These are phyloP conservation scores for Fusarium oxysporum DNA, from an alignment of 2,329 filamentous ascomycete genomes.

Conservation along the genomic window DNA sequence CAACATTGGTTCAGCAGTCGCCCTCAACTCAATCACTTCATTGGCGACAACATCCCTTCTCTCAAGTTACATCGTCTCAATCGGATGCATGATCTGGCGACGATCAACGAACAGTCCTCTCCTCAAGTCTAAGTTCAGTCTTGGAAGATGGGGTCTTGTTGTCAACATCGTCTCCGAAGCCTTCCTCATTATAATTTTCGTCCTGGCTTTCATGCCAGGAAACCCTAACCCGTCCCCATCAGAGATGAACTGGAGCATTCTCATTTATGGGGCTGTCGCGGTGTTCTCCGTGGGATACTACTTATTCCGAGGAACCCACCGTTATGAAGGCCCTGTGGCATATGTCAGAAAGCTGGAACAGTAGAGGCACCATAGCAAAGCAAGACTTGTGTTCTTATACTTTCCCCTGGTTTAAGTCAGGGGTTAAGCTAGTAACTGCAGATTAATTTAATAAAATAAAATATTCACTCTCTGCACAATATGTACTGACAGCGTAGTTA, in stretches of 20 bases:
- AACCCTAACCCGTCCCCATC: slow-evolving; percentile 27
- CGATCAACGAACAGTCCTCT: slow-evolving; percentile 27
- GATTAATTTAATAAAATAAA: neutral
- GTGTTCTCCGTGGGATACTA: slow-evolving; percentile 32
- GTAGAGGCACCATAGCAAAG: neutral
- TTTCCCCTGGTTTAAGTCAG: neutral
- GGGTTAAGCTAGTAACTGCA: accelerated
- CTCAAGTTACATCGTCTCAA: slow-evolving; percentile 40
- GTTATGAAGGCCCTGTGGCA: slow-evolving; percentile 34
- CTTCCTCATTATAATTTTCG: slow-evolving; percentile 33
- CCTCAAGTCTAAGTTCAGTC: slow-evolving; percentile 28
- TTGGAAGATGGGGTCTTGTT: slow-evolving; percentile 32
- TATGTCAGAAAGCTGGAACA: slow-evolving; percentile 33
- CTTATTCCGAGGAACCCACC: slow-evolving; percentile 24
- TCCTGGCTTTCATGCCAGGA: slow-evolving; percentile 39
- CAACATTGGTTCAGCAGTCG: slow-evolving; percentile 40
- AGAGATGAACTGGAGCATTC: slow-evolving; percentile 41
- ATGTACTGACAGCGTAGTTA: too few species aligned
- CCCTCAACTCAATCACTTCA: slow-evolving; percentile 34
- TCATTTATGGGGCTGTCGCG: slow-evolving; percentile 23
- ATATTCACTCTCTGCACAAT: neutral
- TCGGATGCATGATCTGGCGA: slow-evolving; percentile 41
- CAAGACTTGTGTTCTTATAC: accelerated
- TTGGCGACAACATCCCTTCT: slow-evolving; percentile 32
- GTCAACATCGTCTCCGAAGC: slow-evolving; percentile 35